Base-by-base conservation (phyloP, 1,284 basidiomycete genomes). In the Ustilago bromivora region DNA sequence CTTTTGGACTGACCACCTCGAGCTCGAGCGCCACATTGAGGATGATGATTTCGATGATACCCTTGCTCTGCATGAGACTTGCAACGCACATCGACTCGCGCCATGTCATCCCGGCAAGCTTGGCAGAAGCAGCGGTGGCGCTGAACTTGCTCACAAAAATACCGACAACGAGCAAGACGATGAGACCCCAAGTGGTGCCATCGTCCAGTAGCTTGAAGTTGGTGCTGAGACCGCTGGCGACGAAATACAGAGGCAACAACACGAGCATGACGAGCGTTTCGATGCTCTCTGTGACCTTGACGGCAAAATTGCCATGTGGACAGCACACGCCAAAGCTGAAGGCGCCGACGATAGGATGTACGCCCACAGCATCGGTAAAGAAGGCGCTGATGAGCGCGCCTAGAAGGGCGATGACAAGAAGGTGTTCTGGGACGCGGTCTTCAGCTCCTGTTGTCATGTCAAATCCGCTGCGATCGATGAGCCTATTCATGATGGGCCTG, bases 31-130 rank as follows among this genome's bases (percentile, higher is more conserved):
- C 79, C 0, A 78, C 73, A 19, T 76, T 78, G 64, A 79, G 70
- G 49, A 80, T 80, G 61, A 80, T 74, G 64, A 80, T 69, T 64
- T 80, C 79, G 55, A 80, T 80, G 60, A 80, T 76, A 34, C 76
- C 73, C 55, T 80, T 80, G 61, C 69, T 76, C 63, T 78, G 77
- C 76, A 75, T 77, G 12, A 80, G 61, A 46, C 66, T 67, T 12
- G 67, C 79, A 2, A 80, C 71, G 53, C 66, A 71, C 68, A 78
- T 73, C 32, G 79, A 54, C 35, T 80, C 67, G 11, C 76, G 53
- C 79, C 79, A 80, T 3, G 54, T 59, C 67, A 80, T 62, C 1
- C 79, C 79, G 10, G 79, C 46, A 9, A 79, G 32, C 13, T 61
- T 61, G 28, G 79, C 72, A n/a, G 62, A 71, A 11, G 63, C 56